Conservation (phyloP, 257 asterid species). For the Salvia hispanica region DNA sequence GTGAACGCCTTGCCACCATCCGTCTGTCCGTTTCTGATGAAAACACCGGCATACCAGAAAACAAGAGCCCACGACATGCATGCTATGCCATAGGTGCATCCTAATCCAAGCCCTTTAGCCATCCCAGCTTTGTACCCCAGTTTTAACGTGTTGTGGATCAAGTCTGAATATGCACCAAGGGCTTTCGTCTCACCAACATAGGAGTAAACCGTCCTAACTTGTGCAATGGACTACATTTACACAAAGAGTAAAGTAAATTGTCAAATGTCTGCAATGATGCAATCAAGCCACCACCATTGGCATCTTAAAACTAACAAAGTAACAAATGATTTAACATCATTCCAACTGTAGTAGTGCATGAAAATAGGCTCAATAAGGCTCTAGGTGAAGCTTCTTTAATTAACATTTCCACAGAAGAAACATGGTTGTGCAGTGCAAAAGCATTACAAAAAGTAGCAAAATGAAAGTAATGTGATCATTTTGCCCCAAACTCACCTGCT, state of each 20-base stretch:
- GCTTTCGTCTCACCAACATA: slow-evolving; percentile 88
- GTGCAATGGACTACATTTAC: slow-evolving; percentile 79
- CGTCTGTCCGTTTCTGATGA: slow-evolving; percentile 79
- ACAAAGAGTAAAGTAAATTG: slow-evolving; percentile 17
- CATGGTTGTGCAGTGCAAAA: slow-evolving; percentile 14
- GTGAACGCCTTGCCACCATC: slow-evolving; percentile 98
- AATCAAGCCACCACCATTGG: background rate
- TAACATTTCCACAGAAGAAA: slow-evolving; percentile 8
- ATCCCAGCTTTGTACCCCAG: slow-evolving; percentile 98
- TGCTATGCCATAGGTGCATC: slow-evolving; percentile 95
- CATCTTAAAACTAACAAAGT: background rate
- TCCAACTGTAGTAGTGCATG: slow-evolving; percentile 15
- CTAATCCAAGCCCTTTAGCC: slow-evolving; percentile 98
- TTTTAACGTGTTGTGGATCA: slow-evolving; percentile 80
- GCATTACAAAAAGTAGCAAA: background rate
- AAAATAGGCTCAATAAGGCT: background rate
- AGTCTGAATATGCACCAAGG: slow-evolving; percentile 76
- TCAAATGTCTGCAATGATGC: background rate
- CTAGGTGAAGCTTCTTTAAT: slow-evolving; percentile 5
- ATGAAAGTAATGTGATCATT: slow-evolving; percentile 10
- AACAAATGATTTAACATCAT: slow-evolving; percentile 40
- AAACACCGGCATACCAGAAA: slow-evolving; percentile 99
- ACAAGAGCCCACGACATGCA: slow-evolving; percentile 99
- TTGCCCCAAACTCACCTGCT: slow-evolving; percentile 68
- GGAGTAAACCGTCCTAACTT: slow-evolving; percentile 94